Percentiles rank a stretch among this genome's conserved stretches.
These are phyloP conservation scores for Coemansia sp. DNA, from an alignment of 371 early-diverging fungal species.

Conservation along the genomic window DNA sequence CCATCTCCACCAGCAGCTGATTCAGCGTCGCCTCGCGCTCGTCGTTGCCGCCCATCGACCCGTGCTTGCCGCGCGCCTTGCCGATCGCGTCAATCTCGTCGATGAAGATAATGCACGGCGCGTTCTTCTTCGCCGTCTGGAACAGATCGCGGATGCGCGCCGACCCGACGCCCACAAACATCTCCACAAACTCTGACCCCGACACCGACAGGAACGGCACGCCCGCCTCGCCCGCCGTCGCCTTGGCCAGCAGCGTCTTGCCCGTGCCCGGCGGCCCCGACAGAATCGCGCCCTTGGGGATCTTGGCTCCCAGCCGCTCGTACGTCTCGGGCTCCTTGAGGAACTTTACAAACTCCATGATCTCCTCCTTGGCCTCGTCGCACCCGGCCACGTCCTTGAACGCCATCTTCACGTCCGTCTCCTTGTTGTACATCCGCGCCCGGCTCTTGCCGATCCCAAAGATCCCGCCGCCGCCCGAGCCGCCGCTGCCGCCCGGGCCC, in stretches of 20 bases:
- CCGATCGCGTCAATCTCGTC: constrained; percentile 99
- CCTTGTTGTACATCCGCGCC: constrained; percentile 96
- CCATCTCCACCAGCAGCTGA: constrained; percentile 99
- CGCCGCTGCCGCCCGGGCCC: constrained; percentile 66
- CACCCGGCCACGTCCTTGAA: constrained; percentile 99
- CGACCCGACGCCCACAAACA: constrained; percentile 99
- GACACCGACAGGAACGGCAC: constrained; percentile 97
- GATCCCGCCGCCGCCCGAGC: constrained; percentile 69
- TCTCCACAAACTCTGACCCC: constrained; percentile 99
- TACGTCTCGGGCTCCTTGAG: constrained; percentile 97
- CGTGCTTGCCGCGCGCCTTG: constrained; percentile 92
- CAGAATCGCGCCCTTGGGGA: constrained; percentile 99
- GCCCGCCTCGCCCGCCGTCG: constrained; percentile 98
- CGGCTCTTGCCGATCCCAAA: constrained; percentile 96
- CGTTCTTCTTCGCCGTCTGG: constrained; percentile 92
- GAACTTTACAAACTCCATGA: constrained; percentile 99
- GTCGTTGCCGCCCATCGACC: constrained; percentile 90
- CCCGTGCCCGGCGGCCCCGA: constrained; percentile 99
- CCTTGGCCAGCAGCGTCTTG: constrained; percentile 98
- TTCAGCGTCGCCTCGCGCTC: constrained; percentile 98
- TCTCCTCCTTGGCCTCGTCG: constrained; percentile 99
- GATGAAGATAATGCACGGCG: constrained; percentile 98
- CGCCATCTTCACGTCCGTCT: constrained; percentile 90
- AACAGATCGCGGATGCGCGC: constrained; percentile 98
- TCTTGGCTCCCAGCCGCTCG: constrained; percentile 97